Evolutionary conservation across 2,329 filamentous ascomycete species (phyloP), one percentile per base, ranked within the genome.

Genomic region (Paecilomyces sp.): DNA sequence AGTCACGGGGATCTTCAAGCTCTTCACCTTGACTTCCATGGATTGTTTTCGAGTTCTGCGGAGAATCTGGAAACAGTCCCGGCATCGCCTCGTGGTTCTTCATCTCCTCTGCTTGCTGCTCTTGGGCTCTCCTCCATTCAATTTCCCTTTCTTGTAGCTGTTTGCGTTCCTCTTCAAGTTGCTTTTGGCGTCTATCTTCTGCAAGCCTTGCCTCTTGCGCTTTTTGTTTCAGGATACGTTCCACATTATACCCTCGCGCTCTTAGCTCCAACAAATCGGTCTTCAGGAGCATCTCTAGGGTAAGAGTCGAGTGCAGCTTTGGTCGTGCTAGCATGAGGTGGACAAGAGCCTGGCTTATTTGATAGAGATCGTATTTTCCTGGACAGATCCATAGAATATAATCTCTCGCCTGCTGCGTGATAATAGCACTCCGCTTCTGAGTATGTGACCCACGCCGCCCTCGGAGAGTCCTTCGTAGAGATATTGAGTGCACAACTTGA

Each of bases 221-320:
- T 77, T 95, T 95, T 58, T 88, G 88, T 41, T 91, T 86, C 24
- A 99, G 81, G 63, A 99, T 97, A 56, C 94, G 88, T 69, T 97
- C 91, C 47, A 99, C 94, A 66, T 99, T 97, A 80, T 97, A 97
- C 1, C 94, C 94, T 64, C 94, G 91, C 61, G 87, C 86, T 67
- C 91, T 88, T 50, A 99, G 78, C 57, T 92, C 88, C 54, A 89
- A 84, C 25, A 99, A 81, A 66, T 93, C 91, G 8, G 94, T 87
- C 60, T 90, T 93, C 41, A 99, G 79, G 63, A 99, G 88, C 57
- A 91, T 92, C 75, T 97, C 94, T 59, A 99, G 86, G 58, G 94
- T 93, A 59, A 97, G 83, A 58, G 91, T 91, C 1, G 93, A 92
- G 70, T 95, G 90, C 68, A 96, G 90, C 64, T 90, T 93, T 7